These are phyloP conservation scores for Senna siamea DNA, from an alignment of 306 rosid species.

Conservation along the genomic window DNA sequence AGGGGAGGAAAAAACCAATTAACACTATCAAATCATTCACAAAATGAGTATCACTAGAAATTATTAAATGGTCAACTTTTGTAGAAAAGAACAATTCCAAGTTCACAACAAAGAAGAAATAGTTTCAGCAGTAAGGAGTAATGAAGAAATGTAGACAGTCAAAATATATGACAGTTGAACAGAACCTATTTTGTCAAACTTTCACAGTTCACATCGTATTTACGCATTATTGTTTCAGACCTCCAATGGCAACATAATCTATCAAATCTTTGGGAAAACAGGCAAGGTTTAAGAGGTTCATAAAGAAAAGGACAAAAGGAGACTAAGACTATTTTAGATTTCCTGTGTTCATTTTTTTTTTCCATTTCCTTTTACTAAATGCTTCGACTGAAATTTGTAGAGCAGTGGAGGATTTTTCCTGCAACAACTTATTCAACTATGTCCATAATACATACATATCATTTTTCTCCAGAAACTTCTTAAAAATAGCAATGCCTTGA, in stretches of 20 bases:
- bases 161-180: background rate
- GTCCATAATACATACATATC: background rate
- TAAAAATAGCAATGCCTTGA: background rate
- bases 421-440: background rate
- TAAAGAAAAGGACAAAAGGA: background rate
- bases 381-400: background rate
- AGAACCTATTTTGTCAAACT: background rate
- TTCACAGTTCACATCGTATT: slow-evolving; percentile 8
- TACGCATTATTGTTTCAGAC: slow-evolving; percentile 11
- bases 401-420: background rate
- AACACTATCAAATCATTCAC: slow-evolving; percentile 2
- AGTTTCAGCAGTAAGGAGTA: slow-evolving; percentile 25
- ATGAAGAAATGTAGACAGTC: slow-evolving; percentile 15
- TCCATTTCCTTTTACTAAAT: background rate
- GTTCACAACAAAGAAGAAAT: slow-evolving; percentile 17
- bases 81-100: slow-evolving; percentile 21
- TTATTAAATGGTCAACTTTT: slow-evolving; percentile 5
- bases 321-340: background rate
- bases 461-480: background rate
- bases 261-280: background rate
- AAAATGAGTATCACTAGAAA: slow-evolving; percentile 4
- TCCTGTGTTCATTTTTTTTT: background rate
- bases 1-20: background rate
- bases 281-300: background rate
- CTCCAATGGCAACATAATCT: slow-evolving; percentile 4